These are phyloP conservation scores for Amaranthus cruentus DNA, from an alignment of 148 eudicot genomes.

Conservation along the genomic window DNA sequence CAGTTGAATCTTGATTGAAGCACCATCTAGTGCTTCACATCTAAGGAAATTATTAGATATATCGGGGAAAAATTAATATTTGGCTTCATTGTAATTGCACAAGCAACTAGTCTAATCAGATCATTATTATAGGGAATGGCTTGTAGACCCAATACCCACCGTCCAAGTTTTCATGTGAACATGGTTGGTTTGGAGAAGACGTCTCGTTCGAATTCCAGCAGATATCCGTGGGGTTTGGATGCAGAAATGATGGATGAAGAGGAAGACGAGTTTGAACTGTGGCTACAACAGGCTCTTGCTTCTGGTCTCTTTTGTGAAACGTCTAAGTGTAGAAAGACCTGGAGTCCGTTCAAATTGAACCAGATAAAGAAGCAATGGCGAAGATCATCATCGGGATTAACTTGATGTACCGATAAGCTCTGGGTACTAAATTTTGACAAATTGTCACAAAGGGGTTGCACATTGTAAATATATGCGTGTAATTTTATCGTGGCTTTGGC, in stretches of 20 bases:
- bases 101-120: not conserved
- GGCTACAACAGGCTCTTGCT: slow-evolving; percentile 95
- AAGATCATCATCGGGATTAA: slow-evolving; percentile 56
- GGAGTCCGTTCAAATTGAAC: slow-evolving; percentile 88
- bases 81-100: too few relatives aligned
- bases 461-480: slow-evolving; percentile 27
- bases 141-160: slow-evolving; percentile 94
- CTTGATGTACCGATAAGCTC: slow-evolving; percentile 11
- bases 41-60: too few relatives aligned
- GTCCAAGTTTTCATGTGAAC: slow-evolving; percentile 96
- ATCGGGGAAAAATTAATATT: too few relatives aligned
- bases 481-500: slow-evolving; percentile 6
- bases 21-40: too few relatives aligned
- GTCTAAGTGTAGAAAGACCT: slow-evolving; percentile 80
- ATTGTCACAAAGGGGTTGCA: not conserved
- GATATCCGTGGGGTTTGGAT: slow-evolving; percentile 91
- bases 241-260: slow-evolving; percentile 90
- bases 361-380: slow-evolving; percentile 78
- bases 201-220: slow-evolving; percentile 72
- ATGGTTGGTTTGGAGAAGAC: slow-evolving; percentile 93
- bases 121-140: slow-evolving; percentile 74
- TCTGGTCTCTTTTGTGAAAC: slow-evolving; percentile 89
- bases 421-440: slow-evolving; percentile 10
- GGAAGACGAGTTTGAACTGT: slow-evolving; percentile 77
- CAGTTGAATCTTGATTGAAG: too few relatives aligned